Evolutionary conservation across 805 yeast species (phyloP).

Genomic region (Nakazawaea sp.): DNA sequence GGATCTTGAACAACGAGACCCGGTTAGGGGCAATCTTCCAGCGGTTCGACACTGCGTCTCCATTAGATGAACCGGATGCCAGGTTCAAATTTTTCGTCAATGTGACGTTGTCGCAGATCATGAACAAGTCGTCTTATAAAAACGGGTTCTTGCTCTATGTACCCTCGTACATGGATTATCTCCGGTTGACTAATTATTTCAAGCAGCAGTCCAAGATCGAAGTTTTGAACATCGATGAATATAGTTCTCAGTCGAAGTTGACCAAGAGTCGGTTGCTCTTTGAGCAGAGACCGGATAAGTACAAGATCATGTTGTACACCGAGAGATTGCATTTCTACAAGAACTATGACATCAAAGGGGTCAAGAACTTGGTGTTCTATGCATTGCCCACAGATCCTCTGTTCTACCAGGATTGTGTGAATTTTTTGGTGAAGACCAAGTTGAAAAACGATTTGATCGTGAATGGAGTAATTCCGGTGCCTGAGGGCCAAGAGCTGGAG

Average conservation of each 20-base stretch:
- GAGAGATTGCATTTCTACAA: conserved; percentile 92
- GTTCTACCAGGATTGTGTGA: conserved; percentile 72
- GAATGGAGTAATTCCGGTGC: conserved; percentile 15
- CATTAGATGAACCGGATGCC: conserved; percentile 69
- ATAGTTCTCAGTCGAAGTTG: conserved; percentile 64
- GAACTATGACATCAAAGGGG: conserved; percentile 80
- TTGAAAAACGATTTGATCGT: conserved; percentile 22
- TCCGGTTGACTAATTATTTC: conserved; percentile 69
- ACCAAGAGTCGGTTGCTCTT: conserved; percentile 69
- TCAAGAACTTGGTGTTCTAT: conserved; percentile 73
- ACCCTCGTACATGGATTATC: conserved; percentile 81
- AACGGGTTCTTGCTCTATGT: conserved; percentile 76
- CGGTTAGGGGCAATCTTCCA: conserved; percentile 64
- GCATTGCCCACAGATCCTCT: conserved; percentile 79
- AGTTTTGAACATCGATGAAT: conserved; percentile 77
- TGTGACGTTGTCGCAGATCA: conserved; percentile 64
- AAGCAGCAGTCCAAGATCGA: conserved; percentile 54
- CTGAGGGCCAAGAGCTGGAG: conserved; percentile 12
- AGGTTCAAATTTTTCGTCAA: conserved; percentile 77
- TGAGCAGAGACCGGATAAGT: conserved; percentile 43
- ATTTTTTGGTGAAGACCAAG: conserved; percentile 51
- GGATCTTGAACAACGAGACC: conserved; percentile 27
- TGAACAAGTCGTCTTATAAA: conserved; percentile 52
- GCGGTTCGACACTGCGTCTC: conserved; percentile 53
- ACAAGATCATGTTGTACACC: conserved; percentile 75